Percentiles rank a stretch among this genome's conserved stretches.
These are phyloP conservation scores for Goniomonas avonlea DNA, from an alignment of 78 protist genomes.

Conservation along the genomic window DNA sequence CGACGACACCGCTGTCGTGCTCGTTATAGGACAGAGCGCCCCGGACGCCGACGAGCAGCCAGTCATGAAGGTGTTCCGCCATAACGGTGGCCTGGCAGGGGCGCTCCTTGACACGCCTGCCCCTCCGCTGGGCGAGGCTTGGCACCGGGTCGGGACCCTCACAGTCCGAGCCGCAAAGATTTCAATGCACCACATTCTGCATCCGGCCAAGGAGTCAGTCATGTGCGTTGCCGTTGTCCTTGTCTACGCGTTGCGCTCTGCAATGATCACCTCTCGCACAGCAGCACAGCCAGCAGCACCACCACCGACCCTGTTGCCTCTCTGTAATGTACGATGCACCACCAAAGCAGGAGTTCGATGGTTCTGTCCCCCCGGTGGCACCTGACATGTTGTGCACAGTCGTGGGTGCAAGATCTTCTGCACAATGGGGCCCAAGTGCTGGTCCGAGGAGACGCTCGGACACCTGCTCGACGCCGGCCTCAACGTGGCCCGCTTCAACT, in stretches of 20 bases:
- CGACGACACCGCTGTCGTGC: neutral
- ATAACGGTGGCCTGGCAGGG: no score
- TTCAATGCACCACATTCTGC: no score
- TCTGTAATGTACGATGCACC: neutral
- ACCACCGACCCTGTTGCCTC: neutral
- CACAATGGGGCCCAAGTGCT: conserved; percentile 29
- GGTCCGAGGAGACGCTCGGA: conserved; percentile 1
- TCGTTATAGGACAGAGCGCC: neutral
- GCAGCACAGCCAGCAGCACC: neutral
- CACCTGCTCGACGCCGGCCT: conserved; percentile 54
- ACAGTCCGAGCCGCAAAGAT: no score
- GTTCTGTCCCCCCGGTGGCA: neutral
- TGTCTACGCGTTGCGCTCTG: no score
- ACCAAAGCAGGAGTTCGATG: neutral
- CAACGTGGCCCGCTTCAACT: conserved; percentile 68
- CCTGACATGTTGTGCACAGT: neutral
- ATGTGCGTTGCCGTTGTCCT: no score
- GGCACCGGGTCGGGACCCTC: no score
- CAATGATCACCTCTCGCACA: no score
- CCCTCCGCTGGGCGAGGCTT: no score
- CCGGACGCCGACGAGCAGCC: neutral
- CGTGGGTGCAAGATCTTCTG: conserved; percentile 3
- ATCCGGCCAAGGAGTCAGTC: no score
- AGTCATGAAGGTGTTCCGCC: neutral
- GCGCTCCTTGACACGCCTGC: no score